Percentiles rank a stretch among this genome's conserved stretches.
These are phyloP conservation scores for Hyphodiscus hymeniophilus DNA, from an alignment of 495 filamentous ascomycete genomes.

Conservation along the genomic window DNA sequence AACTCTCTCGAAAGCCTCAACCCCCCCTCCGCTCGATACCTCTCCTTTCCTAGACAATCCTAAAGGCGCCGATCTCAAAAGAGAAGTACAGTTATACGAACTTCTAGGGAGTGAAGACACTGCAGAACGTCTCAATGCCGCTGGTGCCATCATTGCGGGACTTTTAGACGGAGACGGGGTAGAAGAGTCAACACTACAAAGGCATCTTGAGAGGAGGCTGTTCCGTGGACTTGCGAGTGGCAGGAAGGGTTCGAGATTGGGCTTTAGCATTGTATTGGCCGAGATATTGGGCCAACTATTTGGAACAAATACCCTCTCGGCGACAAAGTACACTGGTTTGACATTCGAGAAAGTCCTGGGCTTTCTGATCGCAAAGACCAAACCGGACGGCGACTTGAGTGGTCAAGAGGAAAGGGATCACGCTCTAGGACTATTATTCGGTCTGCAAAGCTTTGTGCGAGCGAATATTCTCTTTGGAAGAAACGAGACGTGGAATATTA, in stretches of 20 bases:
- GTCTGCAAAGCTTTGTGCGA: conserved; percentile 74
- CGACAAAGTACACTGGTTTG: conserved; percentile 38
- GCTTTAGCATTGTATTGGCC: conserved; percentile 85
- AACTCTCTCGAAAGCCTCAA: neutral
- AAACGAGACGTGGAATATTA: conserved; percentile 49
- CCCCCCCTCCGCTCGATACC: conserved; percentile 11
- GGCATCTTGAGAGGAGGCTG: conserved; percentile 54
- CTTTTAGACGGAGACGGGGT: conserved; percentile 28
- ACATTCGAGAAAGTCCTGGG: conserved; percentile 49
- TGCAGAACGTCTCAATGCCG: conserved; percentile 40
- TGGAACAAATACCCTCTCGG: conserved; percentile 32
- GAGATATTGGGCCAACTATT: conserved; percentile 66
- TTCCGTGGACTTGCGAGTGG: conserved; percentile 86
- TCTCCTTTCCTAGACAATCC: conserved; percentile 32
- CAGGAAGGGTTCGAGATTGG: conserved; percentile 78
- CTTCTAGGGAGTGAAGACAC: conserved; percentile 41
- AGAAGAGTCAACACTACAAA: conserved; percentile 35
- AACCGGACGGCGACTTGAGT: conserved; percentile 51
- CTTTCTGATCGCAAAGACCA: conserved; percentile 61
- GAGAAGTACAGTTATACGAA: conserved; percentile 44
- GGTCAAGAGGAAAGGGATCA: conserved; percentile 82
- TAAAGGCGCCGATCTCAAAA: conserved; percentile 32
- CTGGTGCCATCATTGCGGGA: conserved; percentile 38
- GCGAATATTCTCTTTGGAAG: conserved; percentile 60
- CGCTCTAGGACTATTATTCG: conserved; percentile 78